Evolutionary conservation across 805 yeast genomes (phyloP).

Genomic region (Candida dajiaensis): DNA sequence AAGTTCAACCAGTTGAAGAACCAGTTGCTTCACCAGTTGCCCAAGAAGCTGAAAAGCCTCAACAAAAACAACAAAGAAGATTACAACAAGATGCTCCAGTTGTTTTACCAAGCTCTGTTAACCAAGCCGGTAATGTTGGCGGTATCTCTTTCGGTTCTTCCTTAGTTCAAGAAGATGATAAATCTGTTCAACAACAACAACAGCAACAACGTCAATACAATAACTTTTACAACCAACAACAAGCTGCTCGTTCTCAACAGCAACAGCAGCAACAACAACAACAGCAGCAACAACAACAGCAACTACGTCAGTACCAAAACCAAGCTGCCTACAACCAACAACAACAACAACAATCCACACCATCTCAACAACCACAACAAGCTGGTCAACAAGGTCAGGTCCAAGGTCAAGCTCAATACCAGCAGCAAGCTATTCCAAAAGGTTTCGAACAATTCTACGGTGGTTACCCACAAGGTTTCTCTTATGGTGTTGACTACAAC

Average conservation of each 20-base stretch:
- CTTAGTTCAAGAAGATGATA: slow-evolving; percentile 32
- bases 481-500: slow-evolving; percentile 9
- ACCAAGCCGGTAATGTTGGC: slow-evolving; percentile 32
- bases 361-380: slow-evolving; percentile 9
- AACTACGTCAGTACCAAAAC: slow-evolving; percentile 2
- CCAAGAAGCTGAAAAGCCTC: slow-evolving; percentile 18
- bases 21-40: slow-evolving; percentile 13
- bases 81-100: slow-evolving; percentile 39
- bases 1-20: slow-evolving; percentile 1
- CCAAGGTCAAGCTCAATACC: background rate
- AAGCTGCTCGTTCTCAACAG: slow-evolving; percentile 8
- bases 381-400: slow-evolving; percentile 11
- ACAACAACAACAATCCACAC: slow-evolving; percentile 15
- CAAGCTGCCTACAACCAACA: slow-evolving; percentile 3
- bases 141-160: slow-evolving; percentile 64
- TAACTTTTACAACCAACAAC: slow-evolving; percentile 6
- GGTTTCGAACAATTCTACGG: slow-evolving; percentile 29
- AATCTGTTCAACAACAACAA: slow-evolving; percentile 19
- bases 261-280: slow-evolving; percentile 11
- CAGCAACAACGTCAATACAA: slow-evolving; percentile 12
- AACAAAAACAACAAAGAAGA: slow-evolving; percentile 28
- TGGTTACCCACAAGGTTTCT: slow-evolving; percentile 15
- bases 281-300: slow-evolving; percentile 13
- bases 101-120: slow-evolving; percentile 43
- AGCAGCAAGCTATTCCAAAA: slow-evolving; percentile 22